phyloP scores from a whole-genome alignment of 805 yeast genomes.

The Metschnikowia santaceciliae region DNA sequence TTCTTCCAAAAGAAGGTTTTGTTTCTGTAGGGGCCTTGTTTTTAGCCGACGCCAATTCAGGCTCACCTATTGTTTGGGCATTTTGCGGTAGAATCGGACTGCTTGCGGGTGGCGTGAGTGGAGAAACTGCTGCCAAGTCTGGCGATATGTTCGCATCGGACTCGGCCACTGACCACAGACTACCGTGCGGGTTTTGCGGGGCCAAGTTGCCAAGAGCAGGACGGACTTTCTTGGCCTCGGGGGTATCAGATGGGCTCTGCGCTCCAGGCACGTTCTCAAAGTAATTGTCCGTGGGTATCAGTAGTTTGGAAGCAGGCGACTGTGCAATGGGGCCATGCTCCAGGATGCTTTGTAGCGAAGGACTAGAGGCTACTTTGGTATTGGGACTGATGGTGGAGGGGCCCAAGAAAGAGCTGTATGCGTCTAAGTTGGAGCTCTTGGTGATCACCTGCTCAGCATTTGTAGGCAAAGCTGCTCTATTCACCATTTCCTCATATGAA shows the following conservation, averaged over 20 bases:
- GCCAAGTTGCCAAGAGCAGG: background rate
- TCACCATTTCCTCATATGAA: conserved; percentile 4
- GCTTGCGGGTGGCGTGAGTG: conserved; percentile 4
- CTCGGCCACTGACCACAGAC: background rate
- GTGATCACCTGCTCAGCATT: background rate
- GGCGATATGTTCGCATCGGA: background rate
- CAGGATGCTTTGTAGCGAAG: conserved; percentile 2
- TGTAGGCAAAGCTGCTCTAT: background rate
- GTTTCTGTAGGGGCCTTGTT: background rate
- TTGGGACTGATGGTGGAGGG: background rate
- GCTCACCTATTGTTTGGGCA: background rate
- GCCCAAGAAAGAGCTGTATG: background rate
- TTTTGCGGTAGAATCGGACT: conserved; percentile 1
- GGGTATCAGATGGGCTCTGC: background rate
- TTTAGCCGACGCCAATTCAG: background rate
- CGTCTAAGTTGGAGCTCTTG: conserved; percentile 1
- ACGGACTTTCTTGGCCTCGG: background rate
- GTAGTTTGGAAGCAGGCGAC: background rate
- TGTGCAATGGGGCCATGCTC: background rate
- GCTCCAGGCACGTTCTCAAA: background rate
- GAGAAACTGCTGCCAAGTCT: background rate
- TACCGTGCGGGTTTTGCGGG: background rate
- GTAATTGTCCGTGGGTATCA: conserved; percentile 2
- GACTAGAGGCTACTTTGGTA: background rate
- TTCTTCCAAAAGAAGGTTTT: conserved; percentile 7